Evolutionary conservation across 139 green algal species (phyloP).

Genomic region (Chlorella sp.): DNA sequence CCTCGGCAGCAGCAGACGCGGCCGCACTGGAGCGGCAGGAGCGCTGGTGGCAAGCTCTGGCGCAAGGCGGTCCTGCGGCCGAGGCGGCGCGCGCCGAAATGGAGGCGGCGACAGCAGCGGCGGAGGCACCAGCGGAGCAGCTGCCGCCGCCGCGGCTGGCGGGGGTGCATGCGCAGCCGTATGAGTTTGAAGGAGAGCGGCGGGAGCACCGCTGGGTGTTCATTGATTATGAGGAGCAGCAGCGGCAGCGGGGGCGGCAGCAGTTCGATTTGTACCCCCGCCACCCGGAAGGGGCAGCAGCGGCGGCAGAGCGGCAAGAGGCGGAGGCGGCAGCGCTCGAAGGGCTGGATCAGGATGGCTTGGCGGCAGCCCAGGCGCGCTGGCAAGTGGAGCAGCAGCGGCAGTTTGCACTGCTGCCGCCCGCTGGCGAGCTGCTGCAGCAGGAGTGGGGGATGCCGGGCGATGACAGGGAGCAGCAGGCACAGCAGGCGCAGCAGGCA

Average conservation of each 20-base stretch:
- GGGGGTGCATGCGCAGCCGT: background rate
- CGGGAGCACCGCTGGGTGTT: slow-evolving; percentile 19
- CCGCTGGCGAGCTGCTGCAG: background rate
- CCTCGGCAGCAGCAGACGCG: background rate
- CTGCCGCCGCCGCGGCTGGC: background rate
- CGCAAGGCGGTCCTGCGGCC: background rate
- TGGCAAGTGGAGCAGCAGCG: background rate
- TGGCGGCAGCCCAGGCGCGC: background rate
- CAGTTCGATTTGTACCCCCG: background rate
- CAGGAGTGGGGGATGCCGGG: background rate
- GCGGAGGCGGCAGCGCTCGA: background rate
- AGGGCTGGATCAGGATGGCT: background rate
- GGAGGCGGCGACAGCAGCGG: background rate
- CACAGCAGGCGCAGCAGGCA: background rate
- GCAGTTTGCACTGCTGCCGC: slow-evolving; percentile 8
- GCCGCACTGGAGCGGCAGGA: background rate
- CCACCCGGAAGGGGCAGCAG: background rate
- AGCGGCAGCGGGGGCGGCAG: slow-evolving; percentile 5
- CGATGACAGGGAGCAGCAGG: background rate
- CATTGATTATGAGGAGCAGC: background rate
- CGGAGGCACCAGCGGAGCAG: background rate
- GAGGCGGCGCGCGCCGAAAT: background rate
- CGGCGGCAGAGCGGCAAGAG: background rate
- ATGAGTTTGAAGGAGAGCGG: background rate
- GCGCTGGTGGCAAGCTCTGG: background rate